Base-by-base conservation (phyloP, 2,329 filamentous ascomycete genomes). In the Nectriaceae sp. region DNA sequence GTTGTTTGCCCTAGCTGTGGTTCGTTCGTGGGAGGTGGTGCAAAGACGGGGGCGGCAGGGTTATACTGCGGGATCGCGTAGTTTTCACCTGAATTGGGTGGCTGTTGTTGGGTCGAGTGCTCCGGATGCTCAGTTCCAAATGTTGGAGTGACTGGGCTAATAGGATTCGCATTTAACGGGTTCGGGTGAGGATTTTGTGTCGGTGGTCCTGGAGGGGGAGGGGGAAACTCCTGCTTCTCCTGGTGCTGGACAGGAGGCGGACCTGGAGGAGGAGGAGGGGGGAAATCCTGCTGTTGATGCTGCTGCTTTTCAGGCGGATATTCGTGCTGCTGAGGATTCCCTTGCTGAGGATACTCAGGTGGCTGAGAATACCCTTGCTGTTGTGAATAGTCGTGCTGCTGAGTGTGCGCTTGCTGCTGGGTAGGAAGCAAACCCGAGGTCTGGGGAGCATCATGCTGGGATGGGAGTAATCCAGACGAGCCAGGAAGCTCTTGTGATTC, bases 31-130 rank as follows among this genome's bases (percentile, higher is more conserved):
- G 65, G 63, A 21, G 63, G 64, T 5, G 64, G 61, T 1, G 65
- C 64, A 52, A 68, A 67, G 31, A 52, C 50, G 26, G 65, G 64
- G 21, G 60, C 55, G 3, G 64, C 64, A 40, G 65, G 65, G 35
- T 65, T 56, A 36, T 68, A 67, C 4, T 59, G 49, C 3, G 65
- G 64, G 20, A 68, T 68, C 6, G 49, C 39, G 20, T 67, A 67
- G 40, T 48, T 51, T 11, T 47, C 40, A n/a, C 11, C 18, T 16
- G 44, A 19, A n/a, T 46, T 42, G 4, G 48, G 46, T 5, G 48
- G 45, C 18, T 49, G 53, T 26, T 61, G 57, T 11, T 56, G 15
- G 19, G 15, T 22, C 3, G 35, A 37, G 4, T 20, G 20, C 13
- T 50, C 21, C 5, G 60, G 60, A 20, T 63, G 50, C 16, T 50